Evolutionary conservation across 441 rosid species (phyloP), one percentile per base, ranked within the genome.

Genomic region (Syzygium syzygioides): DNA sequence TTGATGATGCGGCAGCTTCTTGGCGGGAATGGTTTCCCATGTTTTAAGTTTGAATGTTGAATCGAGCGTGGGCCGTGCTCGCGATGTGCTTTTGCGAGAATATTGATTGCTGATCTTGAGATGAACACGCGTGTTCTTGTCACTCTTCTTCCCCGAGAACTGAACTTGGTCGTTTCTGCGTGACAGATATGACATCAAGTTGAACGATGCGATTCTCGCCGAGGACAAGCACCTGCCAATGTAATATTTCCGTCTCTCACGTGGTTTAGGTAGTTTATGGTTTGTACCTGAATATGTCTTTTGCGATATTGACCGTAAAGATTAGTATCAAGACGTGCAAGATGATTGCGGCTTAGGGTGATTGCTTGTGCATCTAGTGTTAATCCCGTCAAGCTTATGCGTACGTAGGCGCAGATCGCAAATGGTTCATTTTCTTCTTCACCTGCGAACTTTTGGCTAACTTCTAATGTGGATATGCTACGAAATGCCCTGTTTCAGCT

Each of bases 201-300:
- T 94, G 93, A 97, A 96, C 96, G 91, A 98, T 93, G 99, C 99
- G 20, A 98, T 97, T 91, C 97, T 97, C 56, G 99, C 99, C 0
- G 99, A 98, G 90, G 99, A 98, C 89, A 98, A 97, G 93, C 99
- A 96, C 91, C 89, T 98, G 87, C 95, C 98, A 15, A 98, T 98
- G 99, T 98, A 93, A 94, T 97, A 14, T 68, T 68, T 79, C 53
- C 37, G 45, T 55, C 86, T 87, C 86, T 20, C 55, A 2, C 0
- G 13, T 1, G 53, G 1, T 76, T 6, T 76, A 7, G 52, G n/a
- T 41, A 13, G 25, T 76, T 76, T 14, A 23, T 76, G 18, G 11
- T 88, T 45, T 66, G 50, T n/a, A 15, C 19, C 54, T 60, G 41
- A 37, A 62, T 20, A 59, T 45, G 50, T 52, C 71, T 50, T 71